Evolutionary conservation across 176 grass and related monocot species (phyloP).

Genomic region (Musa schizocarpa): DNA sequence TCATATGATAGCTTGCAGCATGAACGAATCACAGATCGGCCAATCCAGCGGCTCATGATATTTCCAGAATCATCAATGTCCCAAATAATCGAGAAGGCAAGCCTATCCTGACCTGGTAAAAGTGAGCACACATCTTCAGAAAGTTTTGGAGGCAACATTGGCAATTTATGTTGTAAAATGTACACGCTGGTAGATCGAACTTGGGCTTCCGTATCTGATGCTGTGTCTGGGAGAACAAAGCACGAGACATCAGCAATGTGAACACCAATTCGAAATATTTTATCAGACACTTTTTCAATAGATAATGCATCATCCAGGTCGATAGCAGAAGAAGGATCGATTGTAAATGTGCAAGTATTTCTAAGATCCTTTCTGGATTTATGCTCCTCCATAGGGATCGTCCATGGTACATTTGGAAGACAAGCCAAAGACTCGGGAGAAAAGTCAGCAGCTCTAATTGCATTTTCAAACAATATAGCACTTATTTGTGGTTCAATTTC

Average conservation of each 20-base stretch:
- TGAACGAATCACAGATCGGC: slow-evolving; percentile 61
- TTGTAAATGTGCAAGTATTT: slow-evolving; percentile 61
- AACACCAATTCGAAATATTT: slow-evolving; percentile 68
- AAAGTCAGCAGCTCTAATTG: slow-evolving; percentile 45
- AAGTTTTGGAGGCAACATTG: slow-evolving; percentile 76
- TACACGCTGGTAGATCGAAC: slow-evolving; percentile 81
- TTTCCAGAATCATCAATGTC: slow-evolving; percentile 72
- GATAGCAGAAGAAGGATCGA: slow-evolving; percentile 66
- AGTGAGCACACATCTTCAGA: slow-evolving; percentile 63
- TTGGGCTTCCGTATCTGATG: slow-evolving; percentile 74
- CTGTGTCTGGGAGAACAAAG: slow-evolving; percentile 74
- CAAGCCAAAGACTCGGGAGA: slow-evolving; percentile 46
- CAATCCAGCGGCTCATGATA: slow-evolving; percentile 81
- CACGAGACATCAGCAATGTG: slow-evolving; percentile 93
- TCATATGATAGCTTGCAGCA: slow-evolving; percentile 92
- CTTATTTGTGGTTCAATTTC: slow-evolving; percentile 71
- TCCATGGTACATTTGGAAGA: slow-evolving; percentile 52
- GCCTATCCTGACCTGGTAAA: slow-evolving; percentile 71
- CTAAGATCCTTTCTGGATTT: slow-evolving; percentile 69
- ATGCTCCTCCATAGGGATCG: slow-evolving; percentile 59
- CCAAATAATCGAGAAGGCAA: slow-evolving; percentile 89
- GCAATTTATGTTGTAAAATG: slow-evolving; percentile 51
- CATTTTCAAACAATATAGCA: slow-evolving; percentile 92
- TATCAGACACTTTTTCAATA: slow-evolving; percentile 48
- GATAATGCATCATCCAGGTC: slow-evolving; percentile 96